Base-by-base conservation (phyloP, 2,329 filamentous ascomycete species). In the Pyrenophora teres region DNA sequence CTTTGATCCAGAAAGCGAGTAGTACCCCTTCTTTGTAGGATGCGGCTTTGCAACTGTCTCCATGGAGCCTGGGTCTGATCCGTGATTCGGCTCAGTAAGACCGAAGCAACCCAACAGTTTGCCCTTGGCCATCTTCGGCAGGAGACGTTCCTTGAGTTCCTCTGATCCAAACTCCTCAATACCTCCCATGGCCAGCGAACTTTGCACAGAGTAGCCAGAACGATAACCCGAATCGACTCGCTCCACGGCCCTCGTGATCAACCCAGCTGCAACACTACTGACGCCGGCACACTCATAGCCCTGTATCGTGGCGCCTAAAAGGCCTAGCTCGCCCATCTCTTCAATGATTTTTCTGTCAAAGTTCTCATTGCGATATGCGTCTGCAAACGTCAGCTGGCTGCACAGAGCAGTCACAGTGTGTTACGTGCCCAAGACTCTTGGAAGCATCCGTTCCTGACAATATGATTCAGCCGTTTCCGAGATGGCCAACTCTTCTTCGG, bases 271-370 rank as follows among this genome's bases (percentile, higher is more conserved):
- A 39, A 96, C 90, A 46, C 87, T 92, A 59, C 89, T 93, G 21
- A 90, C 89, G 46, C 92, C 92, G 4, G 92, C 92, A 72, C 92
- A 96, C 25, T 86, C 92, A 67, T 96, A 94, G 15, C 92, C 92
- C 58, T 93, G 79, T 55, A 96, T 92, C 15, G 86, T 93, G 44
- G 92, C 87, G 46, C 92, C 92, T 3, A 96, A 80, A 0, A 96
- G 81, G n/a, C 92, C 92, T 7, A 96, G 79, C 70, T 94, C 90
- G 37, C 92, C 92, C 92, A 96, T 96, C 76, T 96, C 92, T 72
- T 87, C 82, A 27, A 96, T 81, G 54, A 96, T 96, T 66, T 87
- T 87, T 65, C 84, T 82, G 73, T 96, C 92, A 76, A 92, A 96
- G 69, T 91, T 74, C 75, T 96, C 92, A 71, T 93, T 86, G 60